phyloP scores from a whole-genome alignment of 2,329 filamentous ascomycete species.

The Stagonosporopsis vannaccii region DNA sequence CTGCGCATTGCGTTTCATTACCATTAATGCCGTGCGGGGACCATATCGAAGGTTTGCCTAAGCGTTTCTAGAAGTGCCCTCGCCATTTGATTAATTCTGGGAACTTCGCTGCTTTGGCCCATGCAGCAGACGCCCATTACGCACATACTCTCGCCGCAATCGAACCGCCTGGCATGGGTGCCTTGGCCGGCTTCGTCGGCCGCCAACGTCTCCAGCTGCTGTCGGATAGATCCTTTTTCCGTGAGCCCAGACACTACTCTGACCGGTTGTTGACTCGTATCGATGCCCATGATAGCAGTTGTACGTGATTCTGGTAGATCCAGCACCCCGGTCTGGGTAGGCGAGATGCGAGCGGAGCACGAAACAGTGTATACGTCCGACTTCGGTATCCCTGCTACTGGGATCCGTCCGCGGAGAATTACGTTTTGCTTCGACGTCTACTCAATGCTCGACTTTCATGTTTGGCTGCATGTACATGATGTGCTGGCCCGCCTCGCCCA shows the following conservation, averaged over 20 bases:
- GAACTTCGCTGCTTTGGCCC: neutral
- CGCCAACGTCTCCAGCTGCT: neutral
- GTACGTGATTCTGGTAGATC: neutral
- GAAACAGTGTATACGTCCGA: slow-evolving; percentile 12
- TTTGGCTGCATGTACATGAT: slow-evolving; percentile 52
- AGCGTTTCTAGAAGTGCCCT: slow-evolving; percentile 4
- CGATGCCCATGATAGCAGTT: slow-evolving; percentile 1
- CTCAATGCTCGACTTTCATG: slow-evolving; percentile 52
- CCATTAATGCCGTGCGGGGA: slow-evolving; percentile 19
- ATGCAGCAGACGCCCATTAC: neutral
- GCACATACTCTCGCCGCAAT: slow-evolving; percentile 5
- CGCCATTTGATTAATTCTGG: slow-evolving; percentile 6
- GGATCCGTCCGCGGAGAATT: slow-evolving; percentile 16
- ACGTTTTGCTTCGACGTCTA: slow-evolving; percentile 8
- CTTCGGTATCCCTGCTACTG: slow-evolving; percentile 11
- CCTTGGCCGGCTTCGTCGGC: slow-evolving; percentile 5
- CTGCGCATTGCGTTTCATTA: slow-evolving; percentile 19
- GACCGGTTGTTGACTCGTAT: slow-evolving; percentile 6
- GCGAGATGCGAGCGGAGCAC: slow-evolving; percentile 11
- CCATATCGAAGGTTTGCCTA: slow-evolving; percentile 10
- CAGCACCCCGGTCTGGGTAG: slow-evolving; percentile 10
- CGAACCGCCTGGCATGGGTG: slow-evolving; percentile 5
- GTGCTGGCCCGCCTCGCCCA: slow-evolving; percentile 47
- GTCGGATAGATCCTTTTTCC: neutral
- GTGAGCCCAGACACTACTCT: slow-evolving; percentile 4